phyloP scores from a whole-genome alignment of 805 yeast species.

The Ogataea kodamae region DNA sequence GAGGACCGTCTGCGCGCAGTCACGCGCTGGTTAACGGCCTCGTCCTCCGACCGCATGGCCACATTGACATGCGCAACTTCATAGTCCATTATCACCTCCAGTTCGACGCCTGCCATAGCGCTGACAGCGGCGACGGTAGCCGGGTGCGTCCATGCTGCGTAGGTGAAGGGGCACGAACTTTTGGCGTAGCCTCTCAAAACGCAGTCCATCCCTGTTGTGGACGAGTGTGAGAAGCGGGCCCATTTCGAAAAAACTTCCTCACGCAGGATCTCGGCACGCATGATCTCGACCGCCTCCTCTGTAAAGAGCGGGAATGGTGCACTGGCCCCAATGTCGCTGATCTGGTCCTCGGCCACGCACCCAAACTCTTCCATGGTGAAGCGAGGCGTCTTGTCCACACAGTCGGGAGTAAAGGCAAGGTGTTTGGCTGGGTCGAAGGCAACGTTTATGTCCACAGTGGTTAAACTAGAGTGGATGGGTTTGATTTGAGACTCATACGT shows the following conservation, averaged over 20 bases:
- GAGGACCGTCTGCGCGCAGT: conserved; percentile 25
- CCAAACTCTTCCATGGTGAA: conserved; percentile 51
- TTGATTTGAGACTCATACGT: conserved; percentile 34
- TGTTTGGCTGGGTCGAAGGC: conserved; percentile 40
- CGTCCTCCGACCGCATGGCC: conserved; percentile 40
- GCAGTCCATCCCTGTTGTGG: conserved; percentile 50
- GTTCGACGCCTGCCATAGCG: conserved; percentile 57
- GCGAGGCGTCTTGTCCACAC: conserved; percentile 35
- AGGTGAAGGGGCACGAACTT: conserved; percentile 46
- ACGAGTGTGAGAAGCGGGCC: conserved; percentile 40
- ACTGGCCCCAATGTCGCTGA: conserved; percentile 52
- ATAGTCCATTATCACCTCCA: conserved; percentile 53
- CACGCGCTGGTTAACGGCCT: conserved; percentile 32
- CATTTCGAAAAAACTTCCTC: conserved; percentile 43
- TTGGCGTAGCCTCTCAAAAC: conserved; percentile 49
- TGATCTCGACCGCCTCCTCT: conserved; percentile 54
- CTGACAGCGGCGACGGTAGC: conserved; percentile 49
- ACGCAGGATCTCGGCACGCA: conserved; percentile 52
- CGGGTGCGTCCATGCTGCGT: conserved; percentile 59
- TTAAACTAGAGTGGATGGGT: conserved; percentile 25
- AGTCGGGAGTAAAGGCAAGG: conserved; percentile 36
- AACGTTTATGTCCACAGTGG: conserved; percentile 25
- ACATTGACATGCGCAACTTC: conserved; percentile 54
- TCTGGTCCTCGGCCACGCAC: conserved; percentile 41
- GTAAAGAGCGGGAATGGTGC: conserved; percentile 62